Conservation (phyloP, 148 eudicot species). For the Silene conica region DNA sequence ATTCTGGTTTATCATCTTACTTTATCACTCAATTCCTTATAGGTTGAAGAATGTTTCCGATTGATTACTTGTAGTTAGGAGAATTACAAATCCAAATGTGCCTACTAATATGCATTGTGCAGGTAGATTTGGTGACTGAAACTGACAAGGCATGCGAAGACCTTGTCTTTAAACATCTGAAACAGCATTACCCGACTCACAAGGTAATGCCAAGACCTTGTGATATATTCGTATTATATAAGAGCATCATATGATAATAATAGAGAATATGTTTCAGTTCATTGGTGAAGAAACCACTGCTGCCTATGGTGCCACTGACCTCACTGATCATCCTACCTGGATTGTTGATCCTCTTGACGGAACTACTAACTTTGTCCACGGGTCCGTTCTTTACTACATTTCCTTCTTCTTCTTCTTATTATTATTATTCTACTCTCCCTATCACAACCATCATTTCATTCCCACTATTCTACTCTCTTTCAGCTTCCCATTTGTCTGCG, state of each 20-base stretch:
- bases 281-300: constrained; percentile 97
- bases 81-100: no score
- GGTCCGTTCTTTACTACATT: constrained; percentile 30
- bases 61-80: no score
- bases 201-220: no score
- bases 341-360: constrained; percentile 98
- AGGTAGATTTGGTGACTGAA: constrained; percentile 99
- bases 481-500: constrained; percentile 96
- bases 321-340: constrained; percentile 95
- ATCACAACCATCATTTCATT: no score
- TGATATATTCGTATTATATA: no score
- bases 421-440: background rate
- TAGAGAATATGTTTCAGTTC: no score
- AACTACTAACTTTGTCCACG: constrained; percentile 92
- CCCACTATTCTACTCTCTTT: constrained; percentile 20
- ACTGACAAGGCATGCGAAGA: constrained; percentile 98
- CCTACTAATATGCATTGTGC: no score
- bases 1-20: no score
- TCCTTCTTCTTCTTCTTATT: no score
- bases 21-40: no score
- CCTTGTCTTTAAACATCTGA: constrained; percentile 74
- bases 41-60: no score
- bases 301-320: constrained; percentile 69
- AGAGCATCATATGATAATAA: no score
- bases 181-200: constrained; percentile 60